Conservation (phyloP, 2,329 filamentous ascomycete genomes). For the Xylaria sp. region DNA sequence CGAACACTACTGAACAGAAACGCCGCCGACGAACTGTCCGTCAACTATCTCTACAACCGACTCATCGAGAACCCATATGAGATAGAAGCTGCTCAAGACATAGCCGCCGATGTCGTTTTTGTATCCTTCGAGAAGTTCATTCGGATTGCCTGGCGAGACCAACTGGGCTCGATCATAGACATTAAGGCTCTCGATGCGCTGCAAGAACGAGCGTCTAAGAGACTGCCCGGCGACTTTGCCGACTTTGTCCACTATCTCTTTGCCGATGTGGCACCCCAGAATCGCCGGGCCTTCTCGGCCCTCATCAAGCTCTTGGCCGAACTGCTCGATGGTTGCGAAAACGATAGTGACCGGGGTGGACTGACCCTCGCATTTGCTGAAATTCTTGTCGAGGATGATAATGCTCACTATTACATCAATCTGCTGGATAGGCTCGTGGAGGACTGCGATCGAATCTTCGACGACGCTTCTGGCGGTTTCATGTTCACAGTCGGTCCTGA, state of each 20-base stretch:
- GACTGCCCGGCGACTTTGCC: conserved; percentile 67
- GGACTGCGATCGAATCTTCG: conserved; percentile 84
- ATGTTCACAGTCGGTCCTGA: conserved; percentile 36
- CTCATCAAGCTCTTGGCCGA: conserved; percentile 83
- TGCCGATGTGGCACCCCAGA: conserved; percentile 62
- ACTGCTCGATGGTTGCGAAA: conserved; percentile 80
- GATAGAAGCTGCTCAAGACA: conserved; percentile 67
- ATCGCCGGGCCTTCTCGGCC: conserved; percentile 71
- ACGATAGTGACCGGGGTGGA: conserved; percentile 84
- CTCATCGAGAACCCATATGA: conserved; percentile 79
- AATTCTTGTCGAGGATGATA: conserved; percentile 70
- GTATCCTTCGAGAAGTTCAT: conserved; percentile 92
- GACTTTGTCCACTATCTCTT: conserved; percentile 63
- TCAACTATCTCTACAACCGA: conserved; percentile 87
- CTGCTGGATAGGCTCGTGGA: conserved; percentile 83
- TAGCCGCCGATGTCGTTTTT: conserved; percentile 78
- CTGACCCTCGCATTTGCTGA: conserved; percentile 86
- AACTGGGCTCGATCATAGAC: conserved; percentile 80
- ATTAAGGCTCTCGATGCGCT: conserved; percentile 65
- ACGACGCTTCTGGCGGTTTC: conserved; percentile 43
- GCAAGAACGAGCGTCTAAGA: conserved; percentile 61
- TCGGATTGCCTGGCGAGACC: conserved; percentile 78
- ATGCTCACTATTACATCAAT: conserved; percentile 79
- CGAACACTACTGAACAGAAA: conserved; percentile 65
- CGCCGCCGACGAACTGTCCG: conserved; percentile 67